Base-by-base conservation (phyloP, 495 filamentous ascomycete species). In the Neurospora sp. region DNA sequence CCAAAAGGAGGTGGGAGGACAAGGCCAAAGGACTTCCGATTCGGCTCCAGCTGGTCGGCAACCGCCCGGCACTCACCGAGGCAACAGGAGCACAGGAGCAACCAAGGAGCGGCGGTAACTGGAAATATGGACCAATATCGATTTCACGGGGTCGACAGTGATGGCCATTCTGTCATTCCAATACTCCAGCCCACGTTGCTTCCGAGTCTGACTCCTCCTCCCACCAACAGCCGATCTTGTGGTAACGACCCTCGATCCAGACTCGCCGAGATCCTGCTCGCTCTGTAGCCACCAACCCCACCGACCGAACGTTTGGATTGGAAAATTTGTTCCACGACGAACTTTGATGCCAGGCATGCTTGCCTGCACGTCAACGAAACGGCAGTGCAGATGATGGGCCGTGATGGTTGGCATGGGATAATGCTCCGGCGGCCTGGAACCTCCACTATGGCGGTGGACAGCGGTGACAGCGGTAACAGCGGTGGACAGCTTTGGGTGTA, bases 401-500 rank as follows among this genome's bases (percentile, higher is more conserved):
- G 35, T 27, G 20, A 59, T 27, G 5, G 11, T 59, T 59, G 20
- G 48, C 11, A 23, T 35, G 27, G 54, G 27, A 66, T 11, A 35
- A 66, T 66, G 27, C 54, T 35, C 48, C 48, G 48, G 48, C 48
- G 48, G 20, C 48, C 20, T 35, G 54, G 54, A 66, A 35, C 27
- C 54, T 66, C 54, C 54, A 66, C 27, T 73, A 66, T 72, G 71
- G 71, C 41, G 37, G 46, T 71, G 70, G 72, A 71, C 71, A 39
- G 74, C 5, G 46, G 74, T 72, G 75, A 72, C 77, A 75, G 77
- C 69, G 39, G 40, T 41, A 14, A 42, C 40, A 75, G 73, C 73
- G 75, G 76, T 73, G 76, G 73, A 69, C 78, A 74, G 78, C 69
- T 76, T 78, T 75, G 75, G 72, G 71, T 69, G 70, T 72, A 38